Base-by-base conservation (phyloP, 2,329 filamentous ascomycete genomes). In the Sporothrix phasma region DNA sequence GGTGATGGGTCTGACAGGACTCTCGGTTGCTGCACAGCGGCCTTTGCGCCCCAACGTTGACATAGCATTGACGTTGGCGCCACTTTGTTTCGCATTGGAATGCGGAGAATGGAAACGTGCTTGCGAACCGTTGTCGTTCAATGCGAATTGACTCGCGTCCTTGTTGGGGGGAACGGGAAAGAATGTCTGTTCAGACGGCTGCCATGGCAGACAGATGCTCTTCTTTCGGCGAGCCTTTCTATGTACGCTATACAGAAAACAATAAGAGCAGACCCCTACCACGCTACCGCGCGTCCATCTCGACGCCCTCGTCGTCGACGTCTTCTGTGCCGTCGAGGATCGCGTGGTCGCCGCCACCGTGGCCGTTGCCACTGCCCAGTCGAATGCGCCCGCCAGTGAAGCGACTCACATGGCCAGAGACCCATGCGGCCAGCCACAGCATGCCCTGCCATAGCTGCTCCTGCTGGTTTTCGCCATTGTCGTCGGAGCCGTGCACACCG, bases 391-490 rank as follows among this genome's bases (percentile, higher is more conserved):
- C 86, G 0, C 84, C 78, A 0, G 81, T 83, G 5, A 77, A 76
- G 47, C 74, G 77, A 49, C 56, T 31, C 78, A 76, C 1, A 88
- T 74, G 66, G 79, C 81, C 61, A 79, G 80, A 81, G 15, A 88
- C 74, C 86, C 87, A 89, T 4, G 74, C 76, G 0, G 80, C 84
- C 0, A 79, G 76, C 13, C 73, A 75, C 63, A 77, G 79, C 46
- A 90, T 78, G 6, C 81, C 67, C 5, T 72, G 76, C 88, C 88
- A 91, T 1, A 92, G 73, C 1, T 92, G 73, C 67, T 79, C 79
- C 71, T 89, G 88, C 71, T 90, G 84, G 3, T 79, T 77, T 65
- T 84, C 81, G 26, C 78, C 74, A 51, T 81, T 77, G 65, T 84
- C 81, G 39, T 79, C 74, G 62, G 84, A 74, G 19, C 24, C 17